These are phyloP conservation scores for Gastrolobium villosum DNA, from an alignment of 306 rosid genomes.

Conservation along the genomic window DNA sequence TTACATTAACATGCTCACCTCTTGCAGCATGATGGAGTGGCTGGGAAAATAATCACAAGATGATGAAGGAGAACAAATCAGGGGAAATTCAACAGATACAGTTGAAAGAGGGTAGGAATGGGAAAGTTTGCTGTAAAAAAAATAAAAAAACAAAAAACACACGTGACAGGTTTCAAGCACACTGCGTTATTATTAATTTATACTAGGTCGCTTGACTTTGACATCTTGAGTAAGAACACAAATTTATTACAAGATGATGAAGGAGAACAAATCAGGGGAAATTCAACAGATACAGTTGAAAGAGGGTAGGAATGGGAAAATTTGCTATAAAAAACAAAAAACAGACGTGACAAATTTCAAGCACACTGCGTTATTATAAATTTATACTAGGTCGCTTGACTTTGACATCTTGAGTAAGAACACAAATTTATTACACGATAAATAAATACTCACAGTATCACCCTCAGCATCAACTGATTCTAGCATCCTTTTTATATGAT, in stretches of 20 bases:
- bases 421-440: conserved; percentile 5
- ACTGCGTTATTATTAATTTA: background rate
- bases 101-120: background rate
- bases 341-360: background rate
- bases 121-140: background rate
- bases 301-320: background rate
- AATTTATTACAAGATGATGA: conserved; percentile 5
- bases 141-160: no score
- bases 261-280: conserved; percentile 30
- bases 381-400: background rate
- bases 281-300: background rate
- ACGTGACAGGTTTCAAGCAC: background rate
- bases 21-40: conserved; percentile 98
- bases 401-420: conserved; percentile 15
- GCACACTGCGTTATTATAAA: conserved; percentile 5
- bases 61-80: conserved; percentile 20
- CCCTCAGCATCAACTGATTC: conserved; percentile 91
- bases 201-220: background rate
- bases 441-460: conserved; percentile 78
- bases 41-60: conserved; percentile 57
- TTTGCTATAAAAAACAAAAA: no score
- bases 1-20: conserved; percentile 80
- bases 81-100: conserved; percentile 11
- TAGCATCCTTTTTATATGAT: conserved; percentile 73
- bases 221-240: conserved; percentile 19